Base-by-base conservation (phyloP, 441 rosid species). In the Omphalea diandra region DNA sequence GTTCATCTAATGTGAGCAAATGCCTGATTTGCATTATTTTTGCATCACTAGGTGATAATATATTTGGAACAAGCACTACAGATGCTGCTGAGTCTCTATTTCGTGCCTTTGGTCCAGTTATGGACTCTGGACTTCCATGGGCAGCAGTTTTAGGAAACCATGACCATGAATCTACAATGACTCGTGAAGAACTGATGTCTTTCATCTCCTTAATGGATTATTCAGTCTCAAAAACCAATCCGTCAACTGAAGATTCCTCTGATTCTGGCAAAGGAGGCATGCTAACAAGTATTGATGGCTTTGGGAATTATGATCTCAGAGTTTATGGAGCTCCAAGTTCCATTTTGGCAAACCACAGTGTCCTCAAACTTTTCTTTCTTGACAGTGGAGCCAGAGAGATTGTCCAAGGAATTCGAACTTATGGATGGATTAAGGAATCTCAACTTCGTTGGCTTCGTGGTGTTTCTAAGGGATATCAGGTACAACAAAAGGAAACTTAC, bases 11-110 rank as follows among this genome's bases (percentile, higher is more conserved):
- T n/a, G n/a, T n/a, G n/a, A n/a, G n/a, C n/a, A n/a, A n/a, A n/a
- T 69, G 50, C 53, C 74, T 79, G 52, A 73, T 75, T 65, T 80
- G 74, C 32, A 33, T 71, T 43, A n/a, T 22, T 52, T 82, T 49
- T 58, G 69, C 65, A 57, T 75, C 60, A 59, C 35, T 76, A 94
- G 98, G 98, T 17, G 98, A 94, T 81, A 91, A 89, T 59, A 91
- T 94, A 79, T 94, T 87, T 74, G 97, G 98, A 54, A 50, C 86
- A 12, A 89, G 93, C 73, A 81, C 93, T 53, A 41, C 79, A 38
- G 97, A 94, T 83, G 98, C 98, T 63, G 97, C 98, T 20, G 95
- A 94, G 73, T 94, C 96, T 47, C 73, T 94, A 40, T 70, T 88
- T 66, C 32, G 73, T 75, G 97, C 90, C 49, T 91, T 94, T 81